These are phyloP conservation scores for Prunus fruticosa DNA, from an alignment of 306 rosid species.

Conservation along the genomic window DNA sequence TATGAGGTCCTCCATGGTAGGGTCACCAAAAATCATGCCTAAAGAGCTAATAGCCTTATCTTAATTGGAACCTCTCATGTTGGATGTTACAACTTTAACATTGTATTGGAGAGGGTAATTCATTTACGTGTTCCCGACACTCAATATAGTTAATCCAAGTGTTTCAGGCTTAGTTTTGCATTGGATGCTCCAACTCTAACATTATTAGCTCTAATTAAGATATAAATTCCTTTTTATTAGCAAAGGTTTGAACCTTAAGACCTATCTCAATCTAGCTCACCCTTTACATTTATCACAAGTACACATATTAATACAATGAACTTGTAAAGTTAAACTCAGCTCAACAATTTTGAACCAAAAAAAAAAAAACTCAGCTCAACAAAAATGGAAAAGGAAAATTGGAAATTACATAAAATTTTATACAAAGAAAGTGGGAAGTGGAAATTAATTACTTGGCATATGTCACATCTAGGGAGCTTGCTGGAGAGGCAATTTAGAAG, in stretches of 20 bases:
- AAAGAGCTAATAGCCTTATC: background rate
- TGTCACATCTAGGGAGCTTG: constrained; percentile 92
- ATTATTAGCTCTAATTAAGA: background rate
- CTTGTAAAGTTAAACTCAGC: background rate
- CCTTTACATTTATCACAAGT: background rate
- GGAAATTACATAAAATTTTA: background rate
- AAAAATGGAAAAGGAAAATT: background rate
- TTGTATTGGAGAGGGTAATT: background rate
- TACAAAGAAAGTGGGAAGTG: background rate
- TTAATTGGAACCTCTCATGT: background rate
- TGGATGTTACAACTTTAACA: background rate
- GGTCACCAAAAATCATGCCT: too few relatives aligned
- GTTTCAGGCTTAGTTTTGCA: background rate
- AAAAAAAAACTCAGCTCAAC: too few relatives aligned
- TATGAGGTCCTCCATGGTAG: background rate
- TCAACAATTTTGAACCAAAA: background rate
- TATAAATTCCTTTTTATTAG: background rate
- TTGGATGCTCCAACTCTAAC: background rate
- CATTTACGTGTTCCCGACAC: background rate
- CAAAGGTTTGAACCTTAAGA: background rate
- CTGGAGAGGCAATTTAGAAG: constrained; percentile 71
- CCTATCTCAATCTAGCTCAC: background rate
- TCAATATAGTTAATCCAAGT: background rate
- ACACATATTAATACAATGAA: background rate
- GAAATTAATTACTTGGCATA: constrained; percentile 67